Percentiles rank a stretch among this genome's conserved stretches.
Conservation (phyloP, 371 early-diverging fungal genomes). For the Syncephalastrum contaminatum region DNA sequence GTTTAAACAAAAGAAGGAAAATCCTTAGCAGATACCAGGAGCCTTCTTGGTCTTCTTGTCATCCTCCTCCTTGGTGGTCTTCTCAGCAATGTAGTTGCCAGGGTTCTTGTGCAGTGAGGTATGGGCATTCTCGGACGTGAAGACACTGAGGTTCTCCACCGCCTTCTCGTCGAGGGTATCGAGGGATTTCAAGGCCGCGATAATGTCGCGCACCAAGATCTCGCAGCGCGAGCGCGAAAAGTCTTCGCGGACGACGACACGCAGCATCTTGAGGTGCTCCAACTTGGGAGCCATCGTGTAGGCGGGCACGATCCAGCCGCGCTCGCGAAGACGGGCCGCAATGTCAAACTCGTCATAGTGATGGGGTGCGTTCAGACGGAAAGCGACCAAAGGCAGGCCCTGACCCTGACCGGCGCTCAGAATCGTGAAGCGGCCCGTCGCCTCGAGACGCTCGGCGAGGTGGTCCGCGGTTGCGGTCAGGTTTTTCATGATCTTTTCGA, state of each 20-base stretch:
- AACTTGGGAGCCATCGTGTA: constrained; percentile 52
- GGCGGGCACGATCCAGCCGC: constrained; percentile 65
- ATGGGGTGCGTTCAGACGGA: constrained; percentile 38
- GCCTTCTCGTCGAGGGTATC: constrained; percentile 28
- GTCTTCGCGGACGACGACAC: constrained; percentile 58
- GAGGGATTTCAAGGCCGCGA: constrained; percentile 33
- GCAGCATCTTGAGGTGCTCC: constrained; percentile 47
- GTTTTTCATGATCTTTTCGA: constrained; percentile 57
- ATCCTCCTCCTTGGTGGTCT: constrained; percentile 1
- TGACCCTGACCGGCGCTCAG: constrained; percentile 42
- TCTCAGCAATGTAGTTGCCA: constrained; percentile 1
- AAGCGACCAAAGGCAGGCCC: constrained; percentile 71
- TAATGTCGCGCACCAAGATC: constrained; percentile 34
- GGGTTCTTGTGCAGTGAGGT: constrained; percentile 24
- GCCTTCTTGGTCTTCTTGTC: constrained; percentile 9
- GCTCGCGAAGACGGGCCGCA: constrained; percentile 46
- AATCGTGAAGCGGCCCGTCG: constrained; percentile 59
- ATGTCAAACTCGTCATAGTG: constrained; percentile 53
- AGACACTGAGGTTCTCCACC: constrained; percentile 23
- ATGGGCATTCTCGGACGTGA: constrained; percentile 24
- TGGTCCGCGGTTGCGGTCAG: constrained; percentile 48
- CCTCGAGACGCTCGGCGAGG: constrained; percentile 50
- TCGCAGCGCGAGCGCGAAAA: constrained; percentile 50
- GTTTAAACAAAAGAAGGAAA: background rate
- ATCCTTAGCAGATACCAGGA: constrained; percentile 17